Percentiles rank a stretch among this genome's conserved stretches.
Conservation (phyloP, 179 eudicot genomes). For the Vitellaria paradoxa region DNA sequence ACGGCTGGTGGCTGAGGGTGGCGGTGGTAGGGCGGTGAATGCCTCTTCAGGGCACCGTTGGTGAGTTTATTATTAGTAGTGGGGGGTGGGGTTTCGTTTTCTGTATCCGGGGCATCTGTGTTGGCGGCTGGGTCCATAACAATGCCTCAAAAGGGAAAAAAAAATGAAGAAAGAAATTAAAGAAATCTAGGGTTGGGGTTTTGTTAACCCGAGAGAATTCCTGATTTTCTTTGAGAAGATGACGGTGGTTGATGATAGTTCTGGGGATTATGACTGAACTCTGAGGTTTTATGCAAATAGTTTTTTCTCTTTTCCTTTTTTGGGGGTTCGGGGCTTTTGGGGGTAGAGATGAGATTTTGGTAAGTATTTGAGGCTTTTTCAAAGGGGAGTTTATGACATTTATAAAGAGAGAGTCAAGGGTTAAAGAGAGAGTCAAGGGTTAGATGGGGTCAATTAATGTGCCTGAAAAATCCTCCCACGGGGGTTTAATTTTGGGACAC, state of each 20-base stretch:
- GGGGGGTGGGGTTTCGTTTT: slow-evolving; percentile 38
- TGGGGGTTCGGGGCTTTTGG: background rate
- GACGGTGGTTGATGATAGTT: background rate
- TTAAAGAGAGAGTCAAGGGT: background rate
- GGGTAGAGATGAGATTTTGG: background rate
- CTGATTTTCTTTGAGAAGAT: background rate
- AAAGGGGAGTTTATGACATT: no score
- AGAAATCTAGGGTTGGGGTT: slow-evolving; percentile 17
- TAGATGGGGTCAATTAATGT: background rate
- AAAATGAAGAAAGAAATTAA: background rate
- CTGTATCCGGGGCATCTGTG: slow-evolving; percentile 21
- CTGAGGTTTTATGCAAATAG: background rate
- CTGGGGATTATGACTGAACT: background rate
- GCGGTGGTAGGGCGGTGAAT: slow-evolving; percentile 18
- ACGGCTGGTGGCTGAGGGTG: slow-evolving; percentile 11
- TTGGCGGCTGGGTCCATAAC: slow-evolving; percentile 20
- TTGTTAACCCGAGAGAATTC: background rate
- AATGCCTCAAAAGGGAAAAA: background rate
- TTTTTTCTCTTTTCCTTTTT: no score
- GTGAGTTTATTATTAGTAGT: slow-evolving; percentile 22
- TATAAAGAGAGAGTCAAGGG: background rate
- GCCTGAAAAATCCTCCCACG: background rate
- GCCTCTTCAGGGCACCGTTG: slow-evolving; percentile 47
- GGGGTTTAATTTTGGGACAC: background rate
- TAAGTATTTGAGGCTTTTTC: no score